phyloP scores from a whole-genome alignment of 2,329 filamentous ascomycete genomes.

The Aspergillus texensis region DNA sequence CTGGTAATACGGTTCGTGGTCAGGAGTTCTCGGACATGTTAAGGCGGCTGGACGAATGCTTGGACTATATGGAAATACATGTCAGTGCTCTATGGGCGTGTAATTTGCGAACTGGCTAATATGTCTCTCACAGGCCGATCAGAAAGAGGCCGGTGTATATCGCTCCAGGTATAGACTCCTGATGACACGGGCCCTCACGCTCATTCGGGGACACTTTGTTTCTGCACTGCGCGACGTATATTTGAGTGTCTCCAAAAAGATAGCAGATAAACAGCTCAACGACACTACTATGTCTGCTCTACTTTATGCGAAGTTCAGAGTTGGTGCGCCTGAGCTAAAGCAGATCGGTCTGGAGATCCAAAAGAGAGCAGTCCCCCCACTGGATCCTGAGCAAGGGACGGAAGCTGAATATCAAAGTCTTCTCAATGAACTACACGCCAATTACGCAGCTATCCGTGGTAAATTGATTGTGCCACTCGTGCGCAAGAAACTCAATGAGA shows the following conservation, averaged over 20 bases:
- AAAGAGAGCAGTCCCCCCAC: conserved; percentile 63
- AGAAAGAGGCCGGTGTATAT: conserved; percentile 86
- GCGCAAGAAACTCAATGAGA: conserved; percentile 60
- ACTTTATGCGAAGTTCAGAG: conserved; percentile 71
- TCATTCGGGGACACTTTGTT: conserved; percentile 69
- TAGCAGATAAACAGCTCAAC: conserved; percentile 68
- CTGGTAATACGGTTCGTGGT: conserved; percentile 80
- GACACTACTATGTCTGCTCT: conserved; percentile 72
- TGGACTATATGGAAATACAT: conserved; percentile 89
- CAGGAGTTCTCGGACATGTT: conserved; percentile 88
- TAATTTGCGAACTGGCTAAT: conserved; percentile 8
- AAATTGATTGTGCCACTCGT: conserved; percentile 64
- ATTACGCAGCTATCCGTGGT: conserved; percentile 62
- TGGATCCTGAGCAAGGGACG: conserved; percentile 60
- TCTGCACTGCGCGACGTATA: conserved; percentile 64
- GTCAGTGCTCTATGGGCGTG: conserved; percentile 50
- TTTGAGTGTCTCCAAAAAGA: conserved; percentile 63
- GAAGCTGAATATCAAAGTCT: conserved; percentile 68
- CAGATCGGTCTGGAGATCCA: conserved; percentile 68
- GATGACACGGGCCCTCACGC: conserved; percentile 68
- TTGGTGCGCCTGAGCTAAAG: conserved; percentile 67
- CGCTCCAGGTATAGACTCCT: conserved; percentile 83
- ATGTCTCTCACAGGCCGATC: conserved; percentile 62
- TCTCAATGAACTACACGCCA: conserved; percentile 66
- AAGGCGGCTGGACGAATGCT: conserved; percentile 81